Evolutionary conservation across 805 yeast species (phyloP).

Genomic region (Komagataella phaffii): DNA sequence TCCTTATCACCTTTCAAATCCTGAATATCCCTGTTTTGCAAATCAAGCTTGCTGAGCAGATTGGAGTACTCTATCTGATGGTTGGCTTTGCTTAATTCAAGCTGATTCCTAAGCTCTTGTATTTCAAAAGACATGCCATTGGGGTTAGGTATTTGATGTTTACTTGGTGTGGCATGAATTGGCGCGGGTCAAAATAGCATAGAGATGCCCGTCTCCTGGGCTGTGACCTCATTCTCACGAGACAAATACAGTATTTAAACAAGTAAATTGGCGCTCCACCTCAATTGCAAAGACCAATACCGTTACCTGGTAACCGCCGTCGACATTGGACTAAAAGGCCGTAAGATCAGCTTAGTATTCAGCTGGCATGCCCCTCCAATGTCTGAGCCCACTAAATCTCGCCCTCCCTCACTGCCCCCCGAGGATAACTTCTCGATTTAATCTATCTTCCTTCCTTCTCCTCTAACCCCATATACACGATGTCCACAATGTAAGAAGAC

Average conservation of each 20-base stretch:
- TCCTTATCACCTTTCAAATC: neutral
- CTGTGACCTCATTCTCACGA: neutral
- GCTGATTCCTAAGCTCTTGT: neutral
- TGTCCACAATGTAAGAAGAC: neutral
- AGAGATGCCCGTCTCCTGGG: neutral
- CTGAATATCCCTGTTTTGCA: neutral
- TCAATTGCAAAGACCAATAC: too few species aligned
- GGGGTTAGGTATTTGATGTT: neutral
- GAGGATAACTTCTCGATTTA: neutral
- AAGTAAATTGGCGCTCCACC: too few species aligned
- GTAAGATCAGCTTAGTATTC: neutral
- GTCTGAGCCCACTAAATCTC: neutral
- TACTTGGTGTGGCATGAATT: too few species aligned
- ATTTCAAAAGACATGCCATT: neutral
- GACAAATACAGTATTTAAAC: neutral
- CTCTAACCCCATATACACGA: neutral
- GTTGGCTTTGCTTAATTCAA: neutral
- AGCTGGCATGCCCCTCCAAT: neutral
- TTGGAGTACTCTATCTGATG: neutral
- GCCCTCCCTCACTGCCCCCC: neutral
- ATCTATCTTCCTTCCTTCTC: neutral
- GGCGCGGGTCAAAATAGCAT: neutral
- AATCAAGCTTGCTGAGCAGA: neutral
- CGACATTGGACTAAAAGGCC: neutral
- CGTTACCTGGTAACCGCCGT: too few species aligned